Base-by-base conservation (phyloP, 352 stramenopile genomes). In the Globisporangium sylvaticum region DNA sequence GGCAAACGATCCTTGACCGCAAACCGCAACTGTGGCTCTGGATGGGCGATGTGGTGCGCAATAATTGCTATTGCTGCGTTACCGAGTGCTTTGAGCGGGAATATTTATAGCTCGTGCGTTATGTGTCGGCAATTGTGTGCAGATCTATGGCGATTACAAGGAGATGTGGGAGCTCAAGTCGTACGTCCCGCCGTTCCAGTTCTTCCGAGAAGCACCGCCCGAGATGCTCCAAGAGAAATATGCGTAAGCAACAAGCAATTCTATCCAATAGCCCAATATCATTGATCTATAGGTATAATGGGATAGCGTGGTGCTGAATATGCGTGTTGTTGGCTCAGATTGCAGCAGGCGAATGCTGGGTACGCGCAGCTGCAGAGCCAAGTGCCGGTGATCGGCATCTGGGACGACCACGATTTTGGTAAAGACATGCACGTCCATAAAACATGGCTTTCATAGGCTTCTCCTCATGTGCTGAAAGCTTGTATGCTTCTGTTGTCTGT, bases 401-500 rank as follows among this genome's bases (percentile, higher is more conserved):
- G 87, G 87, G 84, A 97, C 65, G 90, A 97, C 69, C 88, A 96
- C 69, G 90, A 97, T 67, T 97, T 90, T 64, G 90, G 90, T 50
- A 87, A 88, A 25, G n/a, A 24, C 20, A 14, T 44, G 10, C 34
- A 10, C 37, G 14, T 4, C 0, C 0, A 7, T 44, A 18, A 6
- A 44, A 20, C 12, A n/a, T n/a, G 37, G 12, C 14, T 44, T 14
- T 44, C 20, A 14, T 44, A 20, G 12, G 14, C n/a, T 44, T 44
- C 2, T 4, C 12, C 14, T 44, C 37, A 24, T 24, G 42, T 6
- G 7, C 42, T 50, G 14, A 50, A 18, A 24, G 42, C 6, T 22
- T 25, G 9, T 57, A 24, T 53, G 5, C 8, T 24, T 42, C 6
- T 37, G 12, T 29, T 63, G 24, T 14, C 14, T 37, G 12, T 55